A percentile compares a stretch with the other conserved stretches of the same genome.
Evolutionary conservation across 768 basidiomycete genomes (phyloP).

Genomic region (Favolaschia claudopus): DNA sequence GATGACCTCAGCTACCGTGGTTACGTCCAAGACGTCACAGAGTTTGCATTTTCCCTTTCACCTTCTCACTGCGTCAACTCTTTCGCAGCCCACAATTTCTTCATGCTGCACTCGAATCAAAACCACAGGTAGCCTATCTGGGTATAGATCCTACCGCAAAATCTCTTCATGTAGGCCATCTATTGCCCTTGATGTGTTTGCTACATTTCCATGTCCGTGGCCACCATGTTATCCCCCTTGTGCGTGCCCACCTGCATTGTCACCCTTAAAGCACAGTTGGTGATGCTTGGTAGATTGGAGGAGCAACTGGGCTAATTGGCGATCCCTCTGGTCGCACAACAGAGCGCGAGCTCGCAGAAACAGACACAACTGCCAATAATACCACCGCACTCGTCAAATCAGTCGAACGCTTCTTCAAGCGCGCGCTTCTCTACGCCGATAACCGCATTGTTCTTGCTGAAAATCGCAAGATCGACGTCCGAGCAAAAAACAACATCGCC

Average conservation of each 20-base stretch:
- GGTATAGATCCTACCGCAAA: slow-evolving; percentile 94
- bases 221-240: slow-evolving; percentile 83
- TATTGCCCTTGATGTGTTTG: slow-evolving; percentile 85
- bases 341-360: slow-evolving; percentile 77
- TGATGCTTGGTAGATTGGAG: slow-evolving; percentile 77
- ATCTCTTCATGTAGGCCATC: slow-evolving; percentile 92
- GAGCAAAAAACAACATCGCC: slow-evolving; percentile 58
- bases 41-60: slow-evolving; percentile 32
- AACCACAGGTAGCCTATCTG: slow-evolving; percentile 71
- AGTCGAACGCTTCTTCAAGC: slow-evolving; percentile 75
- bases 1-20: slow-evolving; percentile 55
- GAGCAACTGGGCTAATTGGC: slow-evolving; percentile 95
- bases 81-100: slow-evolving; percentile 50
- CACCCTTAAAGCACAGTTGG: neutral
- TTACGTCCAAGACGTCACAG: slow-evolving; percentile 57
- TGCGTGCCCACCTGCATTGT: slow-evolving; percentile 49
- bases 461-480: slow-evolving; percentile 31
- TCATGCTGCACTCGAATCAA: slow-evolving; percentile 42
- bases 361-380: slow-evolving; percentile 68
- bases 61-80: neutral
- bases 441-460: slow-evolving; percentile 37
- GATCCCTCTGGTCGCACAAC: slow-evolving; percentile 91
- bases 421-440: slow-evolving; percentile 68
- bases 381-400: slow-evolving; percentile 66
- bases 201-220: slow-evolving; percentile 91